Base-by-base conservation (phyloP, 1,284 basidiomycete genomes). In the Volvariella surrecta region DNA sequence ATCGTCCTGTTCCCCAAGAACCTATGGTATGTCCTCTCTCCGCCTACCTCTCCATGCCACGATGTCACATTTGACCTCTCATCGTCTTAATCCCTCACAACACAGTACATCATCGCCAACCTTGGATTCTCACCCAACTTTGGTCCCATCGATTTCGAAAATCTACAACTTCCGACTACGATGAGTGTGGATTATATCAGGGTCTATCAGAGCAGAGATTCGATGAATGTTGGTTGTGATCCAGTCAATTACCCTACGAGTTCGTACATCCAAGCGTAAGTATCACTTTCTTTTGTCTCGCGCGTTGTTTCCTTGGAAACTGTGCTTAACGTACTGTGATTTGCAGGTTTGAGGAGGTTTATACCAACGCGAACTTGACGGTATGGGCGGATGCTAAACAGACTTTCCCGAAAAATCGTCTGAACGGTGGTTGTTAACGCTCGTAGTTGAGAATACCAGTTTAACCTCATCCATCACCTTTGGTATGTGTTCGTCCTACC, bases 121-220 rank as follows among this genome's bases (percentile, higher is more conserved):
- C 65, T 93, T 54, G 61, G 67, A 22, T 62, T 67, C 48, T 64
- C 64, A 18, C 45, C 54, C 17, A 83, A 85, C 55, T 89, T 93
- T 53, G 82, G 79, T 32, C 49, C 52, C 1, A 79, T 89, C 37
- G 74, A 90, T 57, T 70, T 82, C 32, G 55, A 68, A 0, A 58
- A 77, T 22, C 63, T 91, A 31, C 56, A 56, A 1, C 85, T 87
- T 62, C 89, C 89, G 0, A 59, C 67, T 0, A 71, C 67, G 18
- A 82, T 92, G 79, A 64, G 65, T 28, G 64, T 94, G 45, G 90
- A 95, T 57, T 94, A 79, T 56, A 74, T 94, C 37, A 75, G 91
- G 1, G 82, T 94, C 3, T 92, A 91, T 55, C 88, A 89, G 54
- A 74, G 79, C 16, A 70, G 75, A 37, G 64, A 76, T 45, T 60